Conservation (phyloP, 768 basidiomycete genomes). For the Auricularia cornea region DNA sequence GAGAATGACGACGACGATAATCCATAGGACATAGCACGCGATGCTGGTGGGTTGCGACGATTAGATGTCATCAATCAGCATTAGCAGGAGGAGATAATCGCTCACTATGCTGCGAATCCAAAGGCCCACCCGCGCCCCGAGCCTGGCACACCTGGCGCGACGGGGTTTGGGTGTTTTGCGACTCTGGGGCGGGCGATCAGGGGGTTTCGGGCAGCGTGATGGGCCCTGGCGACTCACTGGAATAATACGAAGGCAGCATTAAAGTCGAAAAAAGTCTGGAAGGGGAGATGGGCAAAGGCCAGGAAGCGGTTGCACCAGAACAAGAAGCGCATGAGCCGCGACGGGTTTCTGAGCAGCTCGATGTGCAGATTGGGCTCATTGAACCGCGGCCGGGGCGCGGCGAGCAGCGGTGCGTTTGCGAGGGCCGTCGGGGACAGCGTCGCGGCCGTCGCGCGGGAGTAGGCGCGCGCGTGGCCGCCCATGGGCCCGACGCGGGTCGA, state of each 20-base stretch:
- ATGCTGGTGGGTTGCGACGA: conserved; percentile 21
- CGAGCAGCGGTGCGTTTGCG: conserved; percentile 25
- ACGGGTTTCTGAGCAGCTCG: conserved; percentile 57
- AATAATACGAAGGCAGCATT: conserved; percentile 77
- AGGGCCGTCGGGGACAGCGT: conserved; percentile 35
- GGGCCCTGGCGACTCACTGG: conserved; percentile 48
- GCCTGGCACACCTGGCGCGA: conserved; percentile 57
- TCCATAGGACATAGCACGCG: conserved; percentile 70
- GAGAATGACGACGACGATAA: conserved; percentile 60
- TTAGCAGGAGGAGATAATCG: background rate
- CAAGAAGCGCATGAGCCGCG: conserved; percentile 44
- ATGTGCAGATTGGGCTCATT: conserved; percentile 58
- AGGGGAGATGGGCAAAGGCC: conserved; percentile 59
- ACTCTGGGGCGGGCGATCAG: conserved; percentile 37
- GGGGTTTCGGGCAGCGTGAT: conserved; percentile 1
- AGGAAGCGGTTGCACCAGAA: conserved; percentile 66
- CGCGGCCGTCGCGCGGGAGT: conserved; percentile 50
- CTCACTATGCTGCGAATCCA: conserved; percentile 62
- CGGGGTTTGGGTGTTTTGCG: conserved; percentile 64
- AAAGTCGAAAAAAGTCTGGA: conserved; percentile 85
- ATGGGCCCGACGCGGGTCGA: conserved; percentile 34
- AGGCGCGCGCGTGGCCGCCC: conserved; percentile 34
- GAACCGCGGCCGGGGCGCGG: conserved; percentile 43
- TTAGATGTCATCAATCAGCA: background rate
- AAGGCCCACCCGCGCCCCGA: conserved; percentile 76